Evolutionary conservation across 805 yeast species (phyloP), one percentile per base, ranked within the genome.

Genomic region (Kluyveromyces nonfermentans): DNA sequence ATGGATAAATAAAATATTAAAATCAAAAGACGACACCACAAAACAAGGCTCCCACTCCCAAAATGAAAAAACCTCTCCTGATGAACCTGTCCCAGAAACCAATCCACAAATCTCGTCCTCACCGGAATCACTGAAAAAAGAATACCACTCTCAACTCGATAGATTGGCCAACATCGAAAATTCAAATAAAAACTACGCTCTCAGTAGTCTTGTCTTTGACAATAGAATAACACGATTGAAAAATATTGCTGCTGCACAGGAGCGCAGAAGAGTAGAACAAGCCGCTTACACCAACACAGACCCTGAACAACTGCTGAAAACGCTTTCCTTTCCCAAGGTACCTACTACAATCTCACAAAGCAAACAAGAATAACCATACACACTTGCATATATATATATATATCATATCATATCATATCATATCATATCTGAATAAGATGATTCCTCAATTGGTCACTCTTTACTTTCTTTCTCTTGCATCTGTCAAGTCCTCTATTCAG

Each of bases 1-100:
- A 1, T 62, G 67, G 67, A 55, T 62, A 22, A 54, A 56, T 12
- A 55, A 53, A 10, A 16, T 61, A 5, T 54, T 61, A 34, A 19
- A 28, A 16, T 47, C 48, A 12, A 56, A 48, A 42, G 52, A 48
- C 37, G 37, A 37, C 3, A 14, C 30, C 30, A 3, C 30, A 25
- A 25, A 40, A 35, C 12, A 25, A 41, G 22, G 17, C 43, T 15
- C 18, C 31, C 2, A 25, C 35, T 9, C 5, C 18, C 30, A 31
- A 18, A 37, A 44, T 20, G 31, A 35, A 33, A 31, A 37, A 20
- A 19, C 40, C 18, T 47, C 30, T 2, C 17, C 42, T 10, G 42
- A 41, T 4, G 34, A 22, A 18, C n/a, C 37, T 16, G 8, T 38
- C 14, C 37, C 17, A 14, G 42, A 42, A 20, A 16, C 25, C 30